Conservation (phyloP, 2,329 filamentous ascomycete genomes). For the Nannizzia gypsea region DNA sequence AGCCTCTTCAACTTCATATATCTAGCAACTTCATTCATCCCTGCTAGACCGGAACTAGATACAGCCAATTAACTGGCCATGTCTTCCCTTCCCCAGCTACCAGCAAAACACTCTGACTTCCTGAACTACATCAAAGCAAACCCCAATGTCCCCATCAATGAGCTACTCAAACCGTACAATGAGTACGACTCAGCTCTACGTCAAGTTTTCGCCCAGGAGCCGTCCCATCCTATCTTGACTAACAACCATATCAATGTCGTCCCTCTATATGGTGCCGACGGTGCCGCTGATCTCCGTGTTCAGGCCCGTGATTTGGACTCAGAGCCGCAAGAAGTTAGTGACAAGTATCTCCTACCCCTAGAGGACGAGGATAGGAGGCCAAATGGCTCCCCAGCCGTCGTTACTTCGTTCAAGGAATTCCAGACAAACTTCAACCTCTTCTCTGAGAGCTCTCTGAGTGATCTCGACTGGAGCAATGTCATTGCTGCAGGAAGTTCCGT, state of each 20-base stretch:
- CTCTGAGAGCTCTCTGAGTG: conserved; percentile 62
- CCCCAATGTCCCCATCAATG: not conserved
- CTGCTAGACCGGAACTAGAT: too few species aligned
- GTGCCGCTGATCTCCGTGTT: conserved; percentile 11
- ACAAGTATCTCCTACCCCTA: conserved; percentile 20
- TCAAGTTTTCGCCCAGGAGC: conserved; percentile 24
- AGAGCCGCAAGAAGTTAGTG: conserved; percentile 17
- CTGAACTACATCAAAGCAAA: not conserved
- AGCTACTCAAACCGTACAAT: conserved; percentile 19
- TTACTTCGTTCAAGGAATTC: conserved; percentile 56
- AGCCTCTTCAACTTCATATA: too few species aligned
- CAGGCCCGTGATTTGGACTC: conserved; percentile 17
- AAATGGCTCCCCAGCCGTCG: conserved; percentile 55
- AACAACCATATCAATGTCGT: conserved; percentile 20
- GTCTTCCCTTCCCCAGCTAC: not conserved
- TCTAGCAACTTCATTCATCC: too few species aligned
- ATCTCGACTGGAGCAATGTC: conserved; percentile 72
- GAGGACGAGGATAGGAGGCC: conserved; percentile 42
- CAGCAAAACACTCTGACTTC: not conserved
- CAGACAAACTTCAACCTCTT: conserved; percentile 71
- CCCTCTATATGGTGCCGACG: conserved; percentile 18
- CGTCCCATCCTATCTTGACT: conserved; percentile 15
- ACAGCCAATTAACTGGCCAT: too few species aligned
- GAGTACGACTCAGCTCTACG: conserved; percentile 22
- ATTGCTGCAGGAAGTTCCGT: conserved; percentile 72